These are phyloP conservation scores for Mallotus repandus DNA, from an alignment of 441 rosid genomes.

Conservation along the genomic window DNA sequence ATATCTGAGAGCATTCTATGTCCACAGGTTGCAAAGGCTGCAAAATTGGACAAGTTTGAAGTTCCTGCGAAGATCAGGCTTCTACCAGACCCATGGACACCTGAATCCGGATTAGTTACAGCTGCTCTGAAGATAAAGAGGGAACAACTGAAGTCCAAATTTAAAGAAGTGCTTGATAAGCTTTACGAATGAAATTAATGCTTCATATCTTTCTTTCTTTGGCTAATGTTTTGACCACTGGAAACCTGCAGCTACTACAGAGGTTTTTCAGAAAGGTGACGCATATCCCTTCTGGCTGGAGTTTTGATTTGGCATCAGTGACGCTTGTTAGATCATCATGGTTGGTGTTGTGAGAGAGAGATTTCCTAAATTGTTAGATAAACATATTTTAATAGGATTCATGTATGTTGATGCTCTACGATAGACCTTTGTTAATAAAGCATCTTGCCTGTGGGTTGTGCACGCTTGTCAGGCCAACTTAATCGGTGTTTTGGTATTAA, in stretches of 20 bases:
- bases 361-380: neutral
- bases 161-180: constrained; percentile 65
- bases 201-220: neutral
- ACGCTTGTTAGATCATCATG: neutral
- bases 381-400: neutral
- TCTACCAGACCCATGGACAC: constrained; percentile 81
- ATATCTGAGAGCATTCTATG: constrained; percentile 7
- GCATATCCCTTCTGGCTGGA: neutral
- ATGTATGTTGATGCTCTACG: neutral
- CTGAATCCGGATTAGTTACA: constrained; percentile 80
- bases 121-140: constrained; percentile 89
- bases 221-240: neutral
- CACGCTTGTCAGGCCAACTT: neutral
- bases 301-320: neutral
- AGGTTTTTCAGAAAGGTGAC: too few relatives aligned
- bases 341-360: neutral
- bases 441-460: neutral
- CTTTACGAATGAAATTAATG: constrained; percentile 41
- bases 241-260: too few relatives aligned
- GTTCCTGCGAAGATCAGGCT: constrained; percentile 74
- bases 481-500: neutral
- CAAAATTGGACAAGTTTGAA: constrained; percentile 76
- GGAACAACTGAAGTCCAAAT: constrained; percentile 66
- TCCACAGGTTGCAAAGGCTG: constrained; percentile 61
- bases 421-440: neutral